Conservation (phyloP, 2,329 filamentous ascomycete genomes). For the Neonectria punicea region DNA sequence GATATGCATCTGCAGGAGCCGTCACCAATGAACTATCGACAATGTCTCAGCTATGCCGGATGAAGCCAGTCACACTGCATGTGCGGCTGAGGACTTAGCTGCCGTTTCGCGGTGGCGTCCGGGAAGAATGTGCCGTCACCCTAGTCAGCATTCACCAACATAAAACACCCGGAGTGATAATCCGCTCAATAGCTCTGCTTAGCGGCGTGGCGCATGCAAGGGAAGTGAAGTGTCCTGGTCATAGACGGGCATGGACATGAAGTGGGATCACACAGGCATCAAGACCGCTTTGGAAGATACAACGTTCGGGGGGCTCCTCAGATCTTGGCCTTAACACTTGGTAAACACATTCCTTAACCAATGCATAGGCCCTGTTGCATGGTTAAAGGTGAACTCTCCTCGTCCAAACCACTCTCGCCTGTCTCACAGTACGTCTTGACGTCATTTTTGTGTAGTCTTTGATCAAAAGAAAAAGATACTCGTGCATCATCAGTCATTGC, state of each 20-base stretch:
- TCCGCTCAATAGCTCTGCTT: neutral
- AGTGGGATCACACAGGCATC: neutral
- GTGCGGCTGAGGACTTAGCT: neutral
- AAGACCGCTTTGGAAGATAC: too few species aligned
- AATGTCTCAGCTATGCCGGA: neutral
- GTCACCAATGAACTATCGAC: neutral
- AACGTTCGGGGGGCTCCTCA: too few species aligned
- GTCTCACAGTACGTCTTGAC: too few species aligned
- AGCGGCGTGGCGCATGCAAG: neutral
- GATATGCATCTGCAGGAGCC: neutral
- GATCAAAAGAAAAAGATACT: too few species aligned
- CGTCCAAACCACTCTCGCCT: too few species aligned
- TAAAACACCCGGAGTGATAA: neutral
- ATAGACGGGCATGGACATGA: neutral
- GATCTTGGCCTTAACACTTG: too few species aligned
- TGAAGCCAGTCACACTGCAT: neutral
- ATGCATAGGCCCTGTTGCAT: too few species aligned
- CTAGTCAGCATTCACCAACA: neutral
- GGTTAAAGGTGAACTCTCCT: too few species aligned
- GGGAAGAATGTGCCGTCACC: neutral
- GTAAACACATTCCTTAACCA: too few species aligned
- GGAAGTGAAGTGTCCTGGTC: neutral
- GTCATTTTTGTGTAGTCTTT: too few species aligned
- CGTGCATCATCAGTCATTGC: too few species aligned
- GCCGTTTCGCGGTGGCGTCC: neutral